Evolutionary conservation across 176 grass and related monocot genomes (phyloP).

Genomic region (Triticum timopheevii): DNA sequence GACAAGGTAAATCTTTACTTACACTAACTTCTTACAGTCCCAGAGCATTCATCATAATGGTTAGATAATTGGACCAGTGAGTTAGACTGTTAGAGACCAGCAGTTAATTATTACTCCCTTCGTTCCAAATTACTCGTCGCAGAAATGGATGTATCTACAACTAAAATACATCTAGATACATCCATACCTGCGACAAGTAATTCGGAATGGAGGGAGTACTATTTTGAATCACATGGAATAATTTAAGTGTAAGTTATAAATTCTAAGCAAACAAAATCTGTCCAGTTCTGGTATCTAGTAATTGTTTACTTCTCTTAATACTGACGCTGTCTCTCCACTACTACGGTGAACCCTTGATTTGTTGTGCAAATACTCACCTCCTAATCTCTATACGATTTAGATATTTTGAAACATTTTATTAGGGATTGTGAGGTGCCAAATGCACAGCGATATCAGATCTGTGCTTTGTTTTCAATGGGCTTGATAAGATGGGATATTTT

Average conservation of each 20-base stretch:
- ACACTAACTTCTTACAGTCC: neutral
- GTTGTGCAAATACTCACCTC: neutral
- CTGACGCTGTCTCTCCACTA: neutral
- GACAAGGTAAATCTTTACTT: conserved; percentile 69
- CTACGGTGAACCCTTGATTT: neutral
- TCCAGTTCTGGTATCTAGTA: neutral
- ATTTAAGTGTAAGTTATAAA: neutral
- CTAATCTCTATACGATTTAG: neutral
- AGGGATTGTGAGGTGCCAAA: neutral
- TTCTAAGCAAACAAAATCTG: neutral
- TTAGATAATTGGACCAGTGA: neutral
- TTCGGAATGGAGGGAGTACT: neutral
- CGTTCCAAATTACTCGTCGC: no score
- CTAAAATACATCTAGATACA: no score
- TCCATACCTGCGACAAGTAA: no score
- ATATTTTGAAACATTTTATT: neutral
- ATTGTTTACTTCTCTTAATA: neutral
- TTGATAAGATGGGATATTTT: neutral
- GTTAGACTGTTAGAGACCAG: neutral
- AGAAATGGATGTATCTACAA: no score
- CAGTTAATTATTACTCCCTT: neutral
- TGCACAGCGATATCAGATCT: neutral
- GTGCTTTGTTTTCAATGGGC: neutral
- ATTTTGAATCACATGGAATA: neutral
- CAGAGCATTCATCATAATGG: neutral